Base-by-base conservation (phyloP, 2,329 filamentous ascomycete species). In the Diplodia scrobiculata region DNA sequence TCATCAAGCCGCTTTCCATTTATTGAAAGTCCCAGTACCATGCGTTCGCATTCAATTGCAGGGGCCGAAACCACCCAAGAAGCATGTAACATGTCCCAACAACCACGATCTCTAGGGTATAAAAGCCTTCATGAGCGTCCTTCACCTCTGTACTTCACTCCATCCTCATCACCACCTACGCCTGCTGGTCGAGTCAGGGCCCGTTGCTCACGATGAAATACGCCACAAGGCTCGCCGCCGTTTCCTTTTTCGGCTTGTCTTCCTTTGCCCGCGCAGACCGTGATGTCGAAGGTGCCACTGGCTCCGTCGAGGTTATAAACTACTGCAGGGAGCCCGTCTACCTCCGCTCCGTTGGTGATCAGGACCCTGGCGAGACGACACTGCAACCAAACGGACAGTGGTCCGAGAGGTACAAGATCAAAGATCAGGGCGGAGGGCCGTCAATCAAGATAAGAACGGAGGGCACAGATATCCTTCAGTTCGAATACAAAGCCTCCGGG, bases 361-460 rank as follows among this genome's bases (percentile, higher is more conserved):
- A 7, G 2, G 25, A 19, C 38, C 19, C 53, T 1, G 1, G 34
- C n/a, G 5, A 17, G 19, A 6, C 9, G 10, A 21, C 3, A 2
- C 1, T 58, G 6, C 7, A 34, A 1, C 32, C 6, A 2, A 10
- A 10, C 32, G 32, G 32, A 7, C 32, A 10, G 6, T 36, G 53
- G 53, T 14, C 11, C 1, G 53, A 58, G 21, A 34, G 5, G 13
- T 58, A 58, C 34, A 58, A 58, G 34, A 2, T n/a, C 5, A 58
- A 58, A 19, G 21, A 58, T 3, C 4, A 1, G 0, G 53, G 53
- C 0, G 53, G 53, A 41, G 53, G 53, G 1, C 53, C 53, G 10
- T 58, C 53, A 2, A 25, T 58, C 53, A 58, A 58, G 53, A 58
- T 58, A 34, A 17, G 34, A 9, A 34, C 32, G 19, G 13, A 41